Base-by-base conservation (phyloP, 768 basidiomycete species). In the Inosperma sp. region DNA sequence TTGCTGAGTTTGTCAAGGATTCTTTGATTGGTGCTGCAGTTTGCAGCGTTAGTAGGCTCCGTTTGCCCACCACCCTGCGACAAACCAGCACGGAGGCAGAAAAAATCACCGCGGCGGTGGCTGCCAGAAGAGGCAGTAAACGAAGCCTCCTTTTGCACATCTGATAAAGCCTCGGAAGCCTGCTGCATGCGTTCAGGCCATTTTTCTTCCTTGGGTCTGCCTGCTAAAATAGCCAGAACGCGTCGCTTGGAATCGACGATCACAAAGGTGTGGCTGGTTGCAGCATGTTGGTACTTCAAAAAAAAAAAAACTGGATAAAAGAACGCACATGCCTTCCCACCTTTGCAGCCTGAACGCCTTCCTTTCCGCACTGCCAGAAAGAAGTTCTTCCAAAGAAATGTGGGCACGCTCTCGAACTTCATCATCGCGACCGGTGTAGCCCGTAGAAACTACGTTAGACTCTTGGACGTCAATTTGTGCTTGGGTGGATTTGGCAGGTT, bases 51-150 rank as follows among this genome's bases (percentile, higher is more conserved):
- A 7, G 26, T 29, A 9, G 55, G 52, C 16, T 22, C 7, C 1
- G 7, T 27, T 41, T 49, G 52, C 2, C 52, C 48, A 4, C 52
- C 48, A 12, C 42, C 55, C 4, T 41, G 26, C n/a, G 48, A 49
- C 2, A 56, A 29, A 9, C 55, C 43, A 16, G 30, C 22, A 4
- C 33, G 17, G 1, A 56, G 27, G 23, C 46, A 30, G 13, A 17
- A 25, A 25, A 52, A 56, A 3, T 16, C 27, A 0, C 55, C 55
- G 26, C 51, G 39, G 7, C 31, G 2, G 6, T 39, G 37, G 8
- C n/a, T 16, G n/a, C 1, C 37, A 7, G 37, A 40, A 2, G 16
- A 5, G 5, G 21, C 13, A 5, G 21, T 12, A 2, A 37, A 21
- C 5, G 36, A 3, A 8, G 36, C 7, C 10, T 40, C 21, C 3